Conservation (phyloP, 2,329 filamentous ascomycete species). For the Aspergillus alliaceus region DNA sequence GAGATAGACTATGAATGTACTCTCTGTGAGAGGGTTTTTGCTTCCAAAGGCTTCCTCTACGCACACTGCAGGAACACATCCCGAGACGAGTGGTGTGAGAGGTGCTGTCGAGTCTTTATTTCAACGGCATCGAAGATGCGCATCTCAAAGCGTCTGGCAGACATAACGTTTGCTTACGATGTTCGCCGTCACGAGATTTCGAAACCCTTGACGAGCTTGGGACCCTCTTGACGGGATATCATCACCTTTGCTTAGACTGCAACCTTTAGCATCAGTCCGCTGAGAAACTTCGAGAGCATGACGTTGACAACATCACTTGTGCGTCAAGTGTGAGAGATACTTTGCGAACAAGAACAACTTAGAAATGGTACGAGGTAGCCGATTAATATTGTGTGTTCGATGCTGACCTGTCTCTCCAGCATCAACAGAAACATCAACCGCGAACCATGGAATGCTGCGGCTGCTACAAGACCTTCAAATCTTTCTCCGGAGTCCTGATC, state of each 20-base stretch:
- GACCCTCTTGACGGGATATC: not conserved
- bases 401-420: slow-evolving; percentile 8
- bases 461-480: slow-evolving; percentile 8
- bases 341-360: slow-evolving; percentile 12
- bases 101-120: slow-evolving; percentile 8
- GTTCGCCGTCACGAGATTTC: slow-evolving; percentile 2
- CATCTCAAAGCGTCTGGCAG: slow-evolving; percentile 8
- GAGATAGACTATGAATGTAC: slow-evolving; percentile 10
- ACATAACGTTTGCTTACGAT: slow-evolving; percentile 8
- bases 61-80: slow-evolving; percentile 13
- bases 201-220: not conserved
- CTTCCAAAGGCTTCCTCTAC: slow-evolving; percentile 6
- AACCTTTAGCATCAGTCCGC: slow-evolving; percentile 6
- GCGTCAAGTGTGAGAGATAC: slow-evolving; percentile 5
- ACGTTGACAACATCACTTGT: slow-evolving; percentile 6
- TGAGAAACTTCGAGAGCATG: slow-evolving; percentile 8
- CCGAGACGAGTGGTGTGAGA: slow-evolving; percentile 13
- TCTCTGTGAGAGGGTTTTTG: slow-evolving; percentile 11
- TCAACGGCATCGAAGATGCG: slow-evolving; percentile 7
- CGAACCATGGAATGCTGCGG: slow-evolving; percentile 10
- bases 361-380: slow-evolving; percentile 9
- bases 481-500: slow-evolving; percentile 2
- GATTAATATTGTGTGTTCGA: slow-evolving; percentile 1
- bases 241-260: slow-evolving; percentile 7
- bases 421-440: slow-evolving; percentile 10